A percentile compares a stretch with the other conserved stretches of the same genome.
These are phyloP conservation scores for Neltuma alba DNA, from an alignment of 306 rosid species.

Conservation along the genomic window DNA sequence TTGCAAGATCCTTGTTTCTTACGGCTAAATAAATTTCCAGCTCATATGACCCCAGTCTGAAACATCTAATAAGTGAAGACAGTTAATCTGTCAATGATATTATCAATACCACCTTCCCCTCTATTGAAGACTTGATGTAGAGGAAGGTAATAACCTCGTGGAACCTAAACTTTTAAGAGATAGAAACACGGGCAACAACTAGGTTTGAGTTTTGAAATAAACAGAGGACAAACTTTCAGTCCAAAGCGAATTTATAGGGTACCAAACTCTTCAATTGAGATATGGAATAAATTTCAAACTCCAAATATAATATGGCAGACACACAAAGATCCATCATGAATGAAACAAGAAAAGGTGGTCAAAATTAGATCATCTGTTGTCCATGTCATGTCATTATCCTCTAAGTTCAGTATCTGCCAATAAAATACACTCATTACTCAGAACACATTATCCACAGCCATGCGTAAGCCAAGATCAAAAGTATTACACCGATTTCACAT, in stretches of 20 bases:
- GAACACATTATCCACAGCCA: conserved; percentile 31
- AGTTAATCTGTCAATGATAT: not conserved
- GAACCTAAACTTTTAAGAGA: not conserved
- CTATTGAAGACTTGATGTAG: not conserved
- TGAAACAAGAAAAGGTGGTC: conserved; percentile 1
- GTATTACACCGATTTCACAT: conserved; percentile 19
- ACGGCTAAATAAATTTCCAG: not conserved
- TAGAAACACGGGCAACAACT: not conserved
- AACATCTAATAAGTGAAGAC: not conserved
- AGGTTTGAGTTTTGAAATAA: conserved; percentile 2
- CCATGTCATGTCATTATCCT: not conserved
- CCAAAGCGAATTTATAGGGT: not conserved
- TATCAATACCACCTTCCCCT: not conserved
- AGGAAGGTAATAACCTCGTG: not conserved
- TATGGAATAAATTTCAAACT: not conserved
- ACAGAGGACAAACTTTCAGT: not conserved
- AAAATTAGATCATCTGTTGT: not conserved
- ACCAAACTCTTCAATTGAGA: not conserved
- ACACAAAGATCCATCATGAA: not conserved
- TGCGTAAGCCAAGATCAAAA: conserved; percentile 5
- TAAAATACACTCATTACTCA: not conserved
- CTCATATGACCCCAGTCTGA: not conserved
- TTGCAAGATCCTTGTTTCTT: not conserved
- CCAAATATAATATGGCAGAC: conserved; percentile 6
- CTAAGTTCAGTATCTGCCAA: conserved; percentile 5